A percentile compares a stretch with the other conserved stretches of the same genome.
Conservation (phyloP, 257 asterid genomes). For the Galeopsis tetrahit region DNA sequence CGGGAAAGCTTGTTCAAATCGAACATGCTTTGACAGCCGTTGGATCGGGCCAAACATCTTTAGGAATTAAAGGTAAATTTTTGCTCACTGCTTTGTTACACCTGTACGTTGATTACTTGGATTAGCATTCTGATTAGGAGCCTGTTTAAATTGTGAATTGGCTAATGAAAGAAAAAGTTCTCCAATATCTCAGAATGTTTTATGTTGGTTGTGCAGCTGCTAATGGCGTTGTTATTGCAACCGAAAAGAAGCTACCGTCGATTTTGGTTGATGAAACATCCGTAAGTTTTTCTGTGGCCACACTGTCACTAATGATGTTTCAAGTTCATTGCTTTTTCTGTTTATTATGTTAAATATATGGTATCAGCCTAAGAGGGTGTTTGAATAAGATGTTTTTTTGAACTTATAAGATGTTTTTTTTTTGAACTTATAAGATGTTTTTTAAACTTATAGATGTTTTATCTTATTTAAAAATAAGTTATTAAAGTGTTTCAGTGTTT, state of each 20-base stretch:
- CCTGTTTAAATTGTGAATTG: slow-evolving; percentile 8
- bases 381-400: not conserved
- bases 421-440: not conserved
- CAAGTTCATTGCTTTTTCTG: not conserved
- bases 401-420: not conserved
- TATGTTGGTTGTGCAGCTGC: slow-evolving; percentile 45
- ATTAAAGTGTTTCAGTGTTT: not conserved
- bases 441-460: not conserved
- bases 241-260: slow-evolving; percentile 95
- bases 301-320: not conserved
- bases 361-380: not conserved
- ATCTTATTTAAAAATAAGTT: not conserved
- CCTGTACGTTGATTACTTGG: not conserved
- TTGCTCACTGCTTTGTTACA: not conserved
- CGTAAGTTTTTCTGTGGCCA: slow-evolving; percentile 53
- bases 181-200: slow-evolving; percentile 16
- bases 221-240: slow-evolving; percentile 98
- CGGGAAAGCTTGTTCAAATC: slow-evolving; percentile 98
- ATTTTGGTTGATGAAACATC: slow-evolving; percentile 97
- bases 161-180: not conserved
- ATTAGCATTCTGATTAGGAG: not conserved
- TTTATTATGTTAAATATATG: not conserved
- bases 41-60: slow-evolving; percentile 98
- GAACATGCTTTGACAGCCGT: slow-evolving; percentile 99
- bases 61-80: slow-evolving; percentile 88